Evolutionary conservation across 352 stramenopile species (phyloP), one percentile per base, ranked within the genome.

Genomic region (Phytophthora pisi): DNA sequence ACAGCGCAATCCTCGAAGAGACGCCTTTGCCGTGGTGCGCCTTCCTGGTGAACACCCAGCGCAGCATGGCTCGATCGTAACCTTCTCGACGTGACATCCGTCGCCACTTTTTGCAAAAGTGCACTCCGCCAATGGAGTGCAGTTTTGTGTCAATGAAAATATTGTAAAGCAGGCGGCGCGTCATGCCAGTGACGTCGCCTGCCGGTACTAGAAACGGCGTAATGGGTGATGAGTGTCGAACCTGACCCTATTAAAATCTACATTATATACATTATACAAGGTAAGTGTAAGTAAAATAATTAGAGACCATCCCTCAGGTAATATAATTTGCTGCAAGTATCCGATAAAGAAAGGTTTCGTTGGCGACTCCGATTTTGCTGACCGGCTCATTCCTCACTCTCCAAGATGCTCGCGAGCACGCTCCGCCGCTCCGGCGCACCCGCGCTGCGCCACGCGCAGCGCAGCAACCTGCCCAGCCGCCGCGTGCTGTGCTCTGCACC

Each of bases 401-500:
- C 66, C 51, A 72, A 66, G 60, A 78, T 78, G 71, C 67, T 78
- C 30, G 57, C 53, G 3, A 70, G 54, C 26, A 51, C 72, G n/a
- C 57, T 76, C 42, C 64, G 68, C 36, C 72, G 64, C 54, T 57
- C 59, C 18, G 61, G 65, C 51, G 46, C 43, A 24, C 47, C 50
- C 36, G 43, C 43, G 42, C 16, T 57, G 5, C 61, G 31, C 57
- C 70, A 54, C 64, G 43, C 43, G 42, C 16, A 54, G 5, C 61
- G 31, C 58, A 71, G 54, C 64, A 54, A 42, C 28, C 18, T 65
- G 38, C 20, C 28, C 34, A 36, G 59, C 57, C 56, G 50, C 61
- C 73, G 77, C 61, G 77, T 89, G 53, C 75, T 89, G 64, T 86
- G 81, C 70, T 81, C 79, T 8, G 68, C 75, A 45, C 70, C 74